These are phyloP conservation scores for Thinopyrum elongatum DNA, from an alignment of 176 grass and related monocot genomes.

Conservation along the genomic window DNA sequence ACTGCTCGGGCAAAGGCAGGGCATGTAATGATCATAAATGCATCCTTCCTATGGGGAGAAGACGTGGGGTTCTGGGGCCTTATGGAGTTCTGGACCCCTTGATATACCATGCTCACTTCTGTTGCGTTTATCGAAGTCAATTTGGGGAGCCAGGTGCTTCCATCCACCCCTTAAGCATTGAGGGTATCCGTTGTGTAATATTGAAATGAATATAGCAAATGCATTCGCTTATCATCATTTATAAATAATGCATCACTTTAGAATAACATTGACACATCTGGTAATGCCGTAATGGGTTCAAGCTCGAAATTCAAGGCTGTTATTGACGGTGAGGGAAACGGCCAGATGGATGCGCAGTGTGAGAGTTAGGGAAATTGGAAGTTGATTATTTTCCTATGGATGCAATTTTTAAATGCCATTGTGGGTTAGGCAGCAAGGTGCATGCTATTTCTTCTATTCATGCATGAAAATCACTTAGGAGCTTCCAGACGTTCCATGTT, in stretches of 20 bases:
- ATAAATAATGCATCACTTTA: slow-evolving; percentile 40
- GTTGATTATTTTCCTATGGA: slow-evolving; percentile 13
- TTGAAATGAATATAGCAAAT: slow-evolving; percentile 5
- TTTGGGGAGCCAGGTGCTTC: not conserved
- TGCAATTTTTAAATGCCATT: slow-evolving; percentile 3
- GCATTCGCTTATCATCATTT: slow-evolving; percentile 4
- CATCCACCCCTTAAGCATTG: not conserved
- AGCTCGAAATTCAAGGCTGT: slow-evolving; percentile 27
- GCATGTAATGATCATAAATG: not conserved
- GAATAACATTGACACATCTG: slow-evolving; percentile 23
- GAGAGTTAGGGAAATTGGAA: slow-evolving; percentile 34
- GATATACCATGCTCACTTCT: not conserved
- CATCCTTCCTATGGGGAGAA: not conserved
- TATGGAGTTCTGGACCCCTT: not conserved
- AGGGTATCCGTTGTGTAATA: not conserved
- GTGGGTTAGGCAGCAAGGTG: not conserved
- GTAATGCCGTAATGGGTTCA: slow-evolving; percentile 23
- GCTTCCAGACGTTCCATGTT: not conserved
- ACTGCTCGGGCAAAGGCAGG: not conserved
- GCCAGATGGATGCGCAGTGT: slow-evolving; percentile 7
- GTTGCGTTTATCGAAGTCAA: not conserved
- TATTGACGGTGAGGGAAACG: slow-evolving; percentile 19
- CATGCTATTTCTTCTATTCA: not conserved
- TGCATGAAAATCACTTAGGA: not conserved
- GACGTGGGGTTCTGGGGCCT: not conserved